A percentile compares a stretch with the other conserved stretches of the same genome.
Evolutionary conservation across 139 green algal species (phyloP).

Genomic region (Asterochloris erici): DNA sequence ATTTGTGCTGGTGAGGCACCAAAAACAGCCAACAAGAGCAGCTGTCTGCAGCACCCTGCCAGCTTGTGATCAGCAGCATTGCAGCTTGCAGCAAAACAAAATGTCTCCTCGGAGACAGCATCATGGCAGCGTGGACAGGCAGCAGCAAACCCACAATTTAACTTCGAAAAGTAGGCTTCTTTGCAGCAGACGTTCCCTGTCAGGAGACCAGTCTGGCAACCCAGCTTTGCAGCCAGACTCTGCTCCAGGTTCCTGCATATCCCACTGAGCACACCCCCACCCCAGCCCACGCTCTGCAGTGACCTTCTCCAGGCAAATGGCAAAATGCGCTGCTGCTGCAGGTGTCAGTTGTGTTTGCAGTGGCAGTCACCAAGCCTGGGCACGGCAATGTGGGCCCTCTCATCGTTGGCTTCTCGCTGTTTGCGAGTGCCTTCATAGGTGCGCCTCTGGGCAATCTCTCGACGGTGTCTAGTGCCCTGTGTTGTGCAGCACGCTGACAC

Average conservation of each 20-base stretch:
- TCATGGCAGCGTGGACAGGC: too few relatives aligned
- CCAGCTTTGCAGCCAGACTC: constrained; percentile 29
- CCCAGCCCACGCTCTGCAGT: too few relatives aligned
- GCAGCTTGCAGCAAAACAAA: too few relatives aligned
- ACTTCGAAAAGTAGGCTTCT: too few relatives aligned
- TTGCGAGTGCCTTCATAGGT: constrained; percentile 70
- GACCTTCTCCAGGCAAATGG: constrained; percentile 27
- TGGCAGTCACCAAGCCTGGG: constrained; percentile 59
- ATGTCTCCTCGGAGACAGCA: too few relatives aligned
- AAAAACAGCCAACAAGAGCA: too few relatives aligned
- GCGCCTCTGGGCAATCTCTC: background rate
- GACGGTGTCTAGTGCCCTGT: background rate
- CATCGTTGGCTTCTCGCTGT: constrained; percentile 67
- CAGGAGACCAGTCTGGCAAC: constrained; percentile 21
- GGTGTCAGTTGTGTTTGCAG: constrained; percentile 25
- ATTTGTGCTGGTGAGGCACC: constrained; percentile 33
- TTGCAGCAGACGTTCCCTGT: too few relatives aligned
- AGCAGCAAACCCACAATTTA: too few relatives aligned
- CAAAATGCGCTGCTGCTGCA: background rate
- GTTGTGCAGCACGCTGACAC: background rate
- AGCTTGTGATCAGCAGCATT: too few relatives aligned
- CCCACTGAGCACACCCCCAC: background rate
- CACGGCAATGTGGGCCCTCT: constrained; percentile 55
- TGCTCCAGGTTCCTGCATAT: constrained; percentile 17
- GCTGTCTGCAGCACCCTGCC: too few relatives aligned